Evolutionary conservation across 2,329 filamentous ascomycete species (phyloP), one percentile per base, ranked within the genome.

Genomic region (Penicillium fuscoglaucum): DNA sequence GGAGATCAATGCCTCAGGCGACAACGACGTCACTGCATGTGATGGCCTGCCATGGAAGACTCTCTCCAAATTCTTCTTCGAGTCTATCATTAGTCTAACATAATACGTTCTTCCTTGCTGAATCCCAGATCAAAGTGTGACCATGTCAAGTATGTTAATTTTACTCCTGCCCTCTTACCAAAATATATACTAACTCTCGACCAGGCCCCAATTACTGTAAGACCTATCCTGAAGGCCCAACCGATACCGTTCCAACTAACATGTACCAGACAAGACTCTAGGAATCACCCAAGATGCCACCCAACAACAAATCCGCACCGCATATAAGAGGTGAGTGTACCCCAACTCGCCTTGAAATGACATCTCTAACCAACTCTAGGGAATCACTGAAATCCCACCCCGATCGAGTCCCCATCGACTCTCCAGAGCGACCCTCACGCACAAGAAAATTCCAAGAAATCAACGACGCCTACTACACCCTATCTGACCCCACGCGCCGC

Each of bases 361-460:
- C 62, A 66, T 4, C 53, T 48, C 59, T 46, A 48, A 51, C 31
- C 7, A 51, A 57, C 21, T 50, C 6, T n/a, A 92, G 90, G 72
- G 90, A 90, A 68, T 93, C 93, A 6, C 82, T 98, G 46, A 96
- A 95, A 77, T 92, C 90, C 63, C 93, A 98, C 74, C 93, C 93
- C 1, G 95, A 99, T 74, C 90, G 95, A 59, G 91, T 99, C 41
- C 83, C 92, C 29, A 79, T 84, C 64, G 87, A 92, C 76, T 93
- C 91, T 6, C 91, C 93, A 39, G 92, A 98, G 67, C 90, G 93
- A 63, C 76, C 86, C 24, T 76, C 84, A 13, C 90, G 93, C 70
- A 99, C 95, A 6, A 90, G 90, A 70, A 88, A 88, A 72, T 96
- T 96, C 80, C 92, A 96, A 75, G 85, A 90, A 64, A 90, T 96